Percentiles rank a stretch among this genome's conserved stretches.
These are phyloP conservation scores for Chytriomyces confervae DNA, from an alignment of 192 early-diverging fungal species.

Conservation along the genomic window DNA sequence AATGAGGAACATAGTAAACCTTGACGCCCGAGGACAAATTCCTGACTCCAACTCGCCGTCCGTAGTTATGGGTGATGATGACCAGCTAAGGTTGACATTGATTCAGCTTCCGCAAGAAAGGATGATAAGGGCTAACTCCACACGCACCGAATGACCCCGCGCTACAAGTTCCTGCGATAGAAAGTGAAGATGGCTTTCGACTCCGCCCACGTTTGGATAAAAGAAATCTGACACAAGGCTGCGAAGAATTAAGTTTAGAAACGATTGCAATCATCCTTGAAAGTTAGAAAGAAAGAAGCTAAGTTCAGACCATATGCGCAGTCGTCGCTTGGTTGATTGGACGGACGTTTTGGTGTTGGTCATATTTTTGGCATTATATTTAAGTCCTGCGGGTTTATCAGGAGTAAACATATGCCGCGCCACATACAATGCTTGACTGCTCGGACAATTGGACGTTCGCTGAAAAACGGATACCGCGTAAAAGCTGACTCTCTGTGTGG, in stretches of 20 bases:
- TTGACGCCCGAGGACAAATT: conserved; percentile 92
- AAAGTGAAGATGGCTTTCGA: conserved; percentile 93
- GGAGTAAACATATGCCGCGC: too few relatives aligned
- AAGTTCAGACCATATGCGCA: neutral
- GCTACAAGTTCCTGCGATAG: conserved; percentile 86
- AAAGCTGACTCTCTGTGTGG: too few relatives aligned
- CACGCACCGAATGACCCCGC: conserved; percentile 85
- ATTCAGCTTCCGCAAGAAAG: too few relatives aligned
- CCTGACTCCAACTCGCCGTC: conserved; percentile 74
- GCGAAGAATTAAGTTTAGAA: neutral
- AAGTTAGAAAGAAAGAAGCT: neutral
- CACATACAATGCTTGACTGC: too few relatives aligned
- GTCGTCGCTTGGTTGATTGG: neutral
- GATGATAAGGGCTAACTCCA: neutral
- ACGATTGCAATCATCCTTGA: neutral
- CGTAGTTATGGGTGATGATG: conserved; percentile 92
- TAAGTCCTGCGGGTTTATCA: too few relatives aligned
- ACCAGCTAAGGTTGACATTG: conserved; percentile 61
- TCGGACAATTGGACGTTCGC: too few relatives aligned
- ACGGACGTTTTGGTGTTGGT: too few relatives aligned
- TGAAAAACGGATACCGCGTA: too few relatives aligned
- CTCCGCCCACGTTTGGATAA: conserved; percentile 95
- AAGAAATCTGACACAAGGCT: conserved; percentile 98
- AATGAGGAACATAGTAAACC: conserved; percentile 90
- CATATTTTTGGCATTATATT: too few relatives aligned